A percentile compares a stretch with the other conserved stretches of the same genome.
phyloP scores from a whole-genome alignment of 108 stramenopile genomes.

The Cafeteria roenbergensis region DNA sequence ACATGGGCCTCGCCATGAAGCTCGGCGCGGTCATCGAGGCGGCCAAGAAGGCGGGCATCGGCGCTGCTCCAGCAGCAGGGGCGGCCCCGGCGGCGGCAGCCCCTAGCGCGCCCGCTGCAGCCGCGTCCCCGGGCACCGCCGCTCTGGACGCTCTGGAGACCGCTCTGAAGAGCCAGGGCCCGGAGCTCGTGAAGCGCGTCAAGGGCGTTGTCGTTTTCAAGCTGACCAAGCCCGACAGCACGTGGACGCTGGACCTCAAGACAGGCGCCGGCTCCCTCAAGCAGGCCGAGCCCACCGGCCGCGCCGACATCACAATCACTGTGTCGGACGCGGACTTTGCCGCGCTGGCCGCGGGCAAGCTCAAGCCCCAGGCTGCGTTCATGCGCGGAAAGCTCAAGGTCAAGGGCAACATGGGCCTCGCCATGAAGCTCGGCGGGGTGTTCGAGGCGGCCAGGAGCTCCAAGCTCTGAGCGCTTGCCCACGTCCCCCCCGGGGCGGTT shows the following conservation, averaged over 20 bases:
- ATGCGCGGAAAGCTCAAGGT: conserved; percentile 2
- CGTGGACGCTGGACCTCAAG: neutral
- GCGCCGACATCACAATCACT: neutral
- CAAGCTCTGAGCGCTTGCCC: conserved; percentile 2
- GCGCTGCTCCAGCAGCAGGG: no score
- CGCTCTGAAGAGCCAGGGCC: neutral
- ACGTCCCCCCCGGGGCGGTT: no score
- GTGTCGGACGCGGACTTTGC: neutral
- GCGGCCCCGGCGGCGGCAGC: no score
- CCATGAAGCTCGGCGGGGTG: conserved; percentile 3
- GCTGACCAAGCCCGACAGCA: neutral
- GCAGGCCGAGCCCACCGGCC: neutral
- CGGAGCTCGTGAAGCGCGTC: neutral
- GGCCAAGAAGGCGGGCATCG: no score
- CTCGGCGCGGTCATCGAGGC: neutral
- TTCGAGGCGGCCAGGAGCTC: neutral
- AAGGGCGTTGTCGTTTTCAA: conserved; percentile 4
- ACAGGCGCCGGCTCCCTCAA: neutral
- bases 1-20: conserved; percentile 17
- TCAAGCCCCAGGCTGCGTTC: conserved; percentile 5
- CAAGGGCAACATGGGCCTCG: conserved; percentile 10
- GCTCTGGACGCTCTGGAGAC: neutral
- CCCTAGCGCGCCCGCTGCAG: no score
- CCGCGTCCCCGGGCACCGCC: neutral
- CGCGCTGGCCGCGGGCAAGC: neutral